Base-by-base conservation (phyloP, 2,329 filamentous ascomycete species). In the Cladosporium velox region DNA sequence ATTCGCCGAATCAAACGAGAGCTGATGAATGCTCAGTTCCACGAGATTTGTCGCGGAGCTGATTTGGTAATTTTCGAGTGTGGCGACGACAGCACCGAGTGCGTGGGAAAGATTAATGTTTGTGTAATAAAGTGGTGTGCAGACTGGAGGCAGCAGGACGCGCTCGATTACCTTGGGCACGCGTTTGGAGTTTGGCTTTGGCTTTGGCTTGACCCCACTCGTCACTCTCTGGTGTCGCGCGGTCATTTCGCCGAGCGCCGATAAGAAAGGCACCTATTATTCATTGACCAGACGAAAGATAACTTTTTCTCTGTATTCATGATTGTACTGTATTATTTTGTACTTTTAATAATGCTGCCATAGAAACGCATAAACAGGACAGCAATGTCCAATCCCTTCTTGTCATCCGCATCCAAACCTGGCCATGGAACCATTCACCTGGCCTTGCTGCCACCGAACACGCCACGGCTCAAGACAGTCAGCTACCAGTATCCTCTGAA, bases 401-500 rank as follows among this genome's bases (percentile, higher is more conserved):
- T 90, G 59, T 83, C 86, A 61, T 91, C 91, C 32, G 85, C 89
- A 47, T 91, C 91, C 28, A 83, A 84, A 63, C 87, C 93, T 26
- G 95, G 95, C 66, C 85, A 91, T 75, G 95, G 95, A 67, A 85
- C 84, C 70, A 90, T 97, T 71, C 84, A 92, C 63, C 87, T 92
- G 66, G 87, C 87, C 24, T 81, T 91, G 6, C 84, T 93, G 11
- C 91, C 93, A 41, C 88, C 89, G 35, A 85, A 86, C 30, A 86
- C 86, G 58, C 91, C 91, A 15, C 88, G 88, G 55, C 85, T 97
- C 34, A 87, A 89, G 67, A 87, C 85, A 35, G 86, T 97, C 70
- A 89, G 89, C 41, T 98, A 96, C 77, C 92, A 96, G 77, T 99
- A 98, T 74, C 95, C 95, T 1, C 85, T 99, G 57, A 99, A 99